These are phyloP conservation scores for Quercus agrifolia DNA, from an alignment of 306 rosid species.

Conservation along the genomic window DNA sequence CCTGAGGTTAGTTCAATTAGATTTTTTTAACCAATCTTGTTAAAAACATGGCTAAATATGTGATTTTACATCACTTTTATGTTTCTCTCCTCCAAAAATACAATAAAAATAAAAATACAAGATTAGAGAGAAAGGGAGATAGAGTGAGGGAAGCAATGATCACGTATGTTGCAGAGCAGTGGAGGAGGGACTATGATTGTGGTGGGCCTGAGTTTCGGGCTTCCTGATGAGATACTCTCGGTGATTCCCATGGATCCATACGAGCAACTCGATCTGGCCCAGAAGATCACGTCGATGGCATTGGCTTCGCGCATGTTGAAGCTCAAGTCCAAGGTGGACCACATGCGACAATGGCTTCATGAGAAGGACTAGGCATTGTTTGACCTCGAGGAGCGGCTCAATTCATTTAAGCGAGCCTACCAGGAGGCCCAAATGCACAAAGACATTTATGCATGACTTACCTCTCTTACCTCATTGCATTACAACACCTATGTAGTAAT, in stretches of 20 bases:
- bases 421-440: slow-evolving; percentile 40
- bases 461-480: no score
- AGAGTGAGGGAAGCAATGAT: no score
- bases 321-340: slow-evolving; percentile 56
- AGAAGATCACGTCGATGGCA: slow-evolving; percentile 87
- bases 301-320: slow-evolving; percentile 75
- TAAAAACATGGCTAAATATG: not conserved
- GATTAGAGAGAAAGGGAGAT: no score
- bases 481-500: no score
- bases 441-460: no score
- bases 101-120: no score
- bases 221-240: slow-evolving; percentile 59
- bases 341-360: slow-evolving; percentile 44
- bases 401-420: slow-evolving; percentile 37
- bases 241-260: slow-evolving; percentile 84
- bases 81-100: no score
- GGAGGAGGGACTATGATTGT: not conserved
- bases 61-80: no score
- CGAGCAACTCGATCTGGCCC: slow-evolving; percentile 88
- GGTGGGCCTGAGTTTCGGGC: slow-evolving; percentile 37
- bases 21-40: no score
- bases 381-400: slow-evolving; percentile 52
- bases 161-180: no score
- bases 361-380: slow-evolving; percentile 54
- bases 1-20: no score